Conservation (phyloP, 805 yeast species). For the Pichia gijzeniarum region DNA sequence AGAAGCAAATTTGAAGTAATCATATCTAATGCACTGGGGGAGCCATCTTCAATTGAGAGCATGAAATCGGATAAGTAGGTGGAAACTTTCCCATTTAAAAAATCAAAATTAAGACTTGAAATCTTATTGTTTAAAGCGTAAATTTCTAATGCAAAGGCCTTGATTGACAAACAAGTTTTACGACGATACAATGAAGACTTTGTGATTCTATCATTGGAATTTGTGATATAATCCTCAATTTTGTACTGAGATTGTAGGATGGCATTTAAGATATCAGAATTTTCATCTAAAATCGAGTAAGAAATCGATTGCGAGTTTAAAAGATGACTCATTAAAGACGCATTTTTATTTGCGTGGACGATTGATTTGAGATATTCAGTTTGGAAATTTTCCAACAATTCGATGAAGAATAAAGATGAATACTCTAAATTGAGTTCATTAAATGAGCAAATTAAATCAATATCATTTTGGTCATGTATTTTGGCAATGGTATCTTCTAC, state of each 20-base stretch:
- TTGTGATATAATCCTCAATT: constrained; percentile 20
- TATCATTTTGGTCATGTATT: constrained; percentile 16
- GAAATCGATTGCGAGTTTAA: constrained; percentile 12
- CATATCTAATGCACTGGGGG: constrained; percentile 46
- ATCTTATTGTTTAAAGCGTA: constrained; percentile 49
- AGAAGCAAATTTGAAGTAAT: constrained; percentile 40
- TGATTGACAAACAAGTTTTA: constrained; percentile 19
- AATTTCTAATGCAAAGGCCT: constrained; percentile 44
- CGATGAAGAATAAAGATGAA: constrained; percentile 26
- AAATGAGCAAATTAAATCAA: constrained; percentile 23
- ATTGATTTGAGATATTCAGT: constrained; percentile 20
- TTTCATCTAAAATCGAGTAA: constrained; percentile 9
- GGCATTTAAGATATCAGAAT: constrained; percentile 14
- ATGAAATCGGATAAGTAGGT: constrained; percentile 35
- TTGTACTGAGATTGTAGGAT: constrained; percentile 16
- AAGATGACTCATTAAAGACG: constrained; percentile 15
- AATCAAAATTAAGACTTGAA: constrained; percentile 38
- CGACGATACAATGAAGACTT: constrained; percentile 24
- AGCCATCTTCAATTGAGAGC: constrained; percentile 30
- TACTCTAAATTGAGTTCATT: constrained; percentile 29
- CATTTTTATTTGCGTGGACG: constrained; percentile 11
- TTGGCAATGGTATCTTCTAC: constrained; percentile 19
- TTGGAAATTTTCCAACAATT: constrained; percentile 20
- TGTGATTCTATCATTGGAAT: constrained; percentile 22
- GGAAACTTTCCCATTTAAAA: constrained; percentile 41